Evolutionary conservation across 768 basidiomycete genomes (phyloP), one percentile per base, ranked within the genome.

Genomic region (Arthromyces matolae): DNA sequence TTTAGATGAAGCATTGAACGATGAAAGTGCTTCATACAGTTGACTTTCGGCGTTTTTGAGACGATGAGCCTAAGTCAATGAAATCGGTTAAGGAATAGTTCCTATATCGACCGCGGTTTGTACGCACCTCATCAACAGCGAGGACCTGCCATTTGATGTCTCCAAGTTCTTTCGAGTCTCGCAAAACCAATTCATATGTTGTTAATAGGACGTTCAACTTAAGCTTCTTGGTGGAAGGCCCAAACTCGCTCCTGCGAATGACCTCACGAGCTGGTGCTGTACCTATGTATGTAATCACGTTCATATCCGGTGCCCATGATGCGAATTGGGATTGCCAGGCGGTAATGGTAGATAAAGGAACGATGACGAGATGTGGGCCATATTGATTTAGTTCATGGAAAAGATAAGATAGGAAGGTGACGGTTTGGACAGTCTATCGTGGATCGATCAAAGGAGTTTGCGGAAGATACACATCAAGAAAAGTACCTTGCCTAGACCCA

Each of bases 31-130:
- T 63, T 98, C 93, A 67, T 98, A 98, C 44, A 99, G 66, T 70
- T 97, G 94, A 57, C 90, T 92, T 66, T 98, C 96, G 46, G 89
- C 91, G 67, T 99, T 98, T 76, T 99, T 99, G 57, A 99, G 68
- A 13, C 96, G 90, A 71, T 99, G 96, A 3, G 96, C 95, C 89
- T 92, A 57, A 7, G 47, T 42, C 46, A 51, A 48, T 19, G 32
- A 24, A 54, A 57, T 64, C 49, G 60, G 49, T 23, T 14, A 8
- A 52, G 45, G 48, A 39, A 16, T 25, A 50, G 10, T 24, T 47
- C 8, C 22, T 19, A 39, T 13, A 42, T 50, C 32, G 37, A 25
- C 23, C 34, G 8, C 24, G 64, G 77, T 31, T 29, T 32, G 16
- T 27, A 18, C 22, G 18, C 43, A 90, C 92, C 79, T 98, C 96